Conservation (phyloP, 2,329 filamentous ascomycete species). For the Beauveria bassiana region DNA sequence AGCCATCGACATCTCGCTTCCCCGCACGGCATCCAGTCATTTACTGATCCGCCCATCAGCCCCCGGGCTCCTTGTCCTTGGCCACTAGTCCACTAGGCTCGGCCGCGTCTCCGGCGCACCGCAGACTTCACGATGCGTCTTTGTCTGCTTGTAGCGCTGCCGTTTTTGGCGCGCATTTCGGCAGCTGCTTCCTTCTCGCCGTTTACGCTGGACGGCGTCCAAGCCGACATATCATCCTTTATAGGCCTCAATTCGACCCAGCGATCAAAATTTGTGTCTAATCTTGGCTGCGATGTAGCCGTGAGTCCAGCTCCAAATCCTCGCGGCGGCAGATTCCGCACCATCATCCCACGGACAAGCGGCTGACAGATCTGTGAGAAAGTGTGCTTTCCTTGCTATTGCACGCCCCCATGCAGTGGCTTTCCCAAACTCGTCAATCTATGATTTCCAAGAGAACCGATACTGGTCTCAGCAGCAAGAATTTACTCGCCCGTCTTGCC, state of each 20-base stretch:
- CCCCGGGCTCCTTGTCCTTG: background rate
- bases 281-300: constrained; percentile 8
- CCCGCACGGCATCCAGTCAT: background rate
- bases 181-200: background rate
- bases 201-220: background rate
- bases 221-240: background rate
- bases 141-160: background rate
- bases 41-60: background rate
- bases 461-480: constrained; percentile 21
- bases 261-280: background rate
- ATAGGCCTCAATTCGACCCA: background rate
- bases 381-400: constrained; percentile 18
- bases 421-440: constrained; percentile 14
- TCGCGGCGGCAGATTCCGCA: background rate
- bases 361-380: background rate
- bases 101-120: background rate
- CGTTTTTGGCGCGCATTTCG: background rate
- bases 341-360: background rate
- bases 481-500: constrained; percentile 16
- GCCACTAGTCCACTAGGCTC: background rate
- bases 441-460: constrained; percentile 15
- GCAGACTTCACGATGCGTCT: background rate
- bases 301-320: background rate
- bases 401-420: constrained; percentile 12
- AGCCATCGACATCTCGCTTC: background rate